A percentile compares a stretch with the other conserved stretches of the same genome.
phyloP scores from a whole-genome alignment of 345 rosid species.

The Rubroshorea leprosula region DNA sequence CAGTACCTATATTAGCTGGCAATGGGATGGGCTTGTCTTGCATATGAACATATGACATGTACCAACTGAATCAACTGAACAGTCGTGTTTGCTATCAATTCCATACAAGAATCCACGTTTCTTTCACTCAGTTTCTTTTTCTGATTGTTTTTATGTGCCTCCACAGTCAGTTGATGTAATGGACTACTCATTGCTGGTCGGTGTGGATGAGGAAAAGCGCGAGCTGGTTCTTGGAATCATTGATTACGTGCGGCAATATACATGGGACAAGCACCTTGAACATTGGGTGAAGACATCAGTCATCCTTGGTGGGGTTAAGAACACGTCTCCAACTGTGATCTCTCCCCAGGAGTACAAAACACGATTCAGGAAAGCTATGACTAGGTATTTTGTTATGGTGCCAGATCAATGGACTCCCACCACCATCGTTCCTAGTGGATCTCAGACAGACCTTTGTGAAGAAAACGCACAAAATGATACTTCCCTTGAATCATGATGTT shows the following conservation, averaged over 20 bases:
- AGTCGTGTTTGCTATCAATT: not conserved
- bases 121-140: not conserved
- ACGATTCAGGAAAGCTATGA: slow-evolving; percentile 93
- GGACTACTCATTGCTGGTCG: slow-evolving; percentile 93
- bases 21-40: no score
- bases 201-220: slow-evolving; percentile 73
- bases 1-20: no score
- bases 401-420: slow-evolving; percentile 90
- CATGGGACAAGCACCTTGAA: slow-evolving; percentile 98
- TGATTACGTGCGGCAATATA: slow-evolving; percentile 95
- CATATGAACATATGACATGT: no score
- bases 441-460: slow-evolving; percentile 42
- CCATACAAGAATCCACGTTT: not conserved
- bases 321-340: slow-evolving; percentile 73
- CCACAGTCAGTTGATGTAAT: slow-evolving; percentile 80
- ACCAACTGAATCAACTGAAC: no score
- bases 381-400: slow-evolving; percentile 84
- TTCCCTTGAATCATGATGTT: slow-evolving; percentile 21
- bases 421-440: slow-evolving; percentile 30
- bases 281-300: slow-evolving; percentile 85
- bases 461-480: slow-evolving; percentile 25
- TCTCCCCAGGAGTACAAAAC: slow-evolving; percentile 93
- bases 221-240: slow-evolving; percentile 86
- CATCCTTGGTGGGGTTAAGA: slow-evolving; percentile 74
- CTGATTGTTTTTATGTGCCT: slow-evolving; percentile 14